phyloP scores from a whole-genome alignment of 805 yeast genomes.

The Komagataella pastoris region DNA sequence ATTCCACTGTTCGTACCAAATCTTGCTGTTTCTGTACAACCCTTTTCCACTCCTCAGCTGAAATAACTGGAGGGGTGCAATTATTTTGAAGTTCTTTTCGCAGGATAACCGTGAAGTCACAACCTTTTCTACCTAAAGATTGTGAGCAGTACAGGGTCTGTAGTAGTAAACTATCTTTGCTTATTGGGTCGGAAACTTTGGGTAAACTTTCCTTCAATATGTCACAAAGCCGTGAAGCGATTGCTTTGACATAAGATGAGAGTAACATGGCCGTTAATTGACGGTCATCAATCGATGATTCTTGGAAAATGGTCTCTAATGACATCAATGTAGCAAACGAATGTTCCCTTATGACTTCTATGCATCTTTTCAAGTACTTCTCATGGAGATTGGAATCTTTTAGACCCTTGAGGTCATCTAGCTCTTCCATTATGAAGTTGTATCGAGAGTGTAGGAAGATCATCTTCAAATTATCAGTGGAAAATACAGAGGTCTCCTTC shows the following conservation, averaged over 20 bases:
- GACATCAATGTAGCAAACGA: constrained; percentile 62
- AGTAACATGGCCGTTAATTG: constrained; percentile 15
- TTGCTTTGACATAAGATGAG: constrained; percentile 21
- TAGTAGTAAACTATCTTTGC: constrained; percentile 54
- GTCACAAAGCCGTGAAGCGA: constrained; percentile 17
- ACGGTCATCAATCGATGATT: constrained; percentile 5
- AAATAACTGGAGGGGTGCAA: constrained; percentile 10
- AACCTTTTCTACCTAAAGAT: constrained; percentile 59
- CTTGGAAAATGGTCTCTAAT: constrained; percentile 46
- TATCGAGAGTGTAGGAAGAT: constrained; percentile 57
- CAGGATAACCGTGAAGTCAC: constrained; percentile 51
- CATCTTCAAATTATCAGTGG: constrained; percentile 26
- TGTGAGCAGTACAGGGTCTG: constrained; percentile 87
- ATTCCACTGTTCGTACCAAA: constrained; percentile 6
- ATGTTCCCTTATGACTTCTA: constrained; percentile 79
- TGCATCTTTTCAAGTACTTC: constrained; percentile 59
- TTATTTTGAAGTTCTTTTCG: constrained; percentile 21
- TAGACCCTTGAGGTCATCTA: constrained; percentile 43
- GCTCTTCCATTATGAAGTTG: constrained; percentile 51
- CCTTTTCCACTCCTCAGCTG: constrained; percentile 26
- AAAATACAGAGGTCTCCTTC: constrained; percentile 11
- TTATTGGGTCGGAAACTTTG: constrained; percentile 22
- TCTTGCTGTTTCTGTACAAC: constrained; percentile 30
- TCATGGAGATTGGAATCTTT: constrained; percentile 35
- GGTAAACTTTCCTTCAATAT: constrained; percentile 18